These are phyloP conservation scores for Kockiozyma suomiensis DNA, from an alignment of 805 yeast species.

Conservation along the genomic window DNA sequence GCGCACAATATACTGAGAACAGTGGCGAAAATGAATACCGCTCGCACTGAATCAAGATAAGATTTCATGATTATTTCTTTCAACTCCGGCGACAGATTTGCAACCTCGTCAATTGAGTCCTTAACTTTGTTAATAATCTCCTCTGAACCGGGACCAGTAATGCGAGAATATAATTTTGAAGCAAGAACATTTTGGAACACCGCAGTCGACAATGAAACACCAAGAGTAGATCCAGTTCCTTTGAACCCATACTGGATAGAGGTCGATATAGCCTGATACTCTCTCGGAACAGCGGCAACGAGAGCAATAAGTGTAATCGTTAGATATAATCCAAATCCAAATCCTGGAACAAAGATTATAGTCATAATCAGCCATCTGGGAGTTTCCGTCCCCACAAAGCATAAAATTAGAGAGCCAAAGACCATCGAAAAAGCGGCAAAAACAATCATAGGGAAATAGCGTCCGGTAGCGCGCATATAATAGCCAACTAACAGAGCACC, in stretches of 20 bases:
- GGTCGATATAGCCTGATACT: conserved; percentile 70
- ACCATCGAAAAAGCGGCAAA: conserved; percentile 22
- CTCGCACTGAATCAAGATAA: conserved; percentile 24
- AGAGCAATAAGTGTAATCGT: conserved; percentile 64
- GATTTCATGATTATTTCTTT: conserved; percentile 14
- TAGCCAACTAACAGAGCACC: conserved; percentile 71
- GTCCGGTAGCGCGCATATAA: conserved; percentile 66
- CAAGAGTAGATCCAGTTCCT: conserved; percentile 70
- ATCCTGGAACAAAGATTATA: conserved; percentile 53
- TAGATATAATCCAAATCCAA: conserved; percentile 57
- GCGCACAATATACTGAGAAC: conserved; percentile 21
- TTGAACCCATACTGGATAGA: conserved; percentile 75
- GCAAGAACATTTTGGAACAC: conserved; percentile 53
- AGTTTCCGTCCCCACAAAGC: conserved; percentile 24
- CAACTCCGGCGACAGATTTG: conserved; percentile 18
- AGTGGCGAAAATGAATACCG: conserved; percentile 23
- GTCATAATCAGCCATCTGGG: conserved; percentile 15
- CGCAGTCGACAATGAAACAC: conserved; percentile 62
- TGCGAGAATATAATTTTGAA: conserved; percentile 29
- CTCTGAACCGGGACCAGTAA: conserved; percentile 31
- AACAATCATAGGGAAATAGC: conserved; percentile 31
- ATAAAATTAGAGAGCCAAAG: conserved; percentile 19
- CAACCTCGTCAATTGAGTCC: conserved; percentile 25
- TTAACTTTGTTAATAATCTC: conserved; percentile 23
- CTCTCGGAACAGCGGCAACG: conserved; percentile 61